These are phyloP conservation scores for Pseudogymnoascus sp. DNA, from an alignment of 2,329 filamentous ascomycete genomes.

Conservation along the genomic window DNA sequence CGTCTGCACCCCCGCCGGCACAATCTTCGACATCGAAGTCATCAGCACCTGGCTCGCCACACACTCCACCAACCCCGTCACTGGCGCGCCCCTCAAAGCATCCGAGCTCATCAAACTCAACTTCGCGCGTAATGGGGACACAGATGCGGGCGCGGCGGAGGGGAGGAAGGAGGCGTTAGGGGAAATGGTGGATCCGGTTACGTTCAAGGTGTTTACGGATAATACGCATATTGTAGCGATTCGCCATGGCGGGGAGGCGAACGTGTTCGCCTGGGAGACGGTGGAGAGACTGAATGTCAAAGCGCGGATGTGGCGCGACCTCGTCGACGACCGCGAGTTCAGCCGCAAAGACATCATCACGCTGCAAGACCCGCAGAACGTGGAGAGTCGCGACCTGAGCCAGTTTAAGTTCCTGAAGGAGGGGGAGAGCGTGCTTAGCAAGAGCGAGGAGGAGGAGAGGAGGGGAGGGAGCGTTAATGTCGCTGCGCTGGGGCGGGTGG, in stretches of 20 bases:
- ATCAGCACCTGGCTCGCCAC: constrained; percentile 92
- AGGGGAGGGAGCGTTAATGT: constrained; percentile 66
- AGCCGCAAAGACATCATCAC: constrained; percentile 88
- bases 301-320: constrained; percentile 87
- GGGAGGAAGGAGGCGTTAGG: constrained; percentile 47
- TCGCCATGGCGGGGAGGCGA: constrained; percentile 70
- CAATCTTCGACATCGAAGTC: constrained; percentile 90
- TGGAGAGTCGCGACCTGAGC: constrained; percentile 71
- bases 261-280: constrained; percentile 95
- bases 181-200: constrained; percentile 92
- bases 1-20: constrained; percentile 80
- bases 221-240: constrained; percentile 95
- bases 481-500: constrained; percentile 66
- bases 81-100: constrained; percentile 67
- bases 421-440: constrained; percentile 60
- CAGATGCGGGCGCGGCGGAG: constrained; percentile 33
- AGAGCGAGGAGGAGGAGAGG: constrained; percentile 60
- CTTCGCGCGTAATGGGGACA: constrained; percentile 82
- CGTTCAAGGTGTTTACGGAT: constrained; percentile 94
- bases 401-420: constrained; percentile 86
- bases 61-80: constrained; percentile 84
- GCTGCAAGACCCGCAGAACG: constrained; percentile 88
- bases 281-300: constrained; percentile 94
- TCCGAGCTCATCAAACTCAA: constrained; percentile 84
- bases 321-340: constrained; percentile 82